These are phyloP conservation scores for Talaromyces marneffei DNA, from an alignment of 2,329 filamentous ascomycete species.

Conservation along the genomic window DNA sequence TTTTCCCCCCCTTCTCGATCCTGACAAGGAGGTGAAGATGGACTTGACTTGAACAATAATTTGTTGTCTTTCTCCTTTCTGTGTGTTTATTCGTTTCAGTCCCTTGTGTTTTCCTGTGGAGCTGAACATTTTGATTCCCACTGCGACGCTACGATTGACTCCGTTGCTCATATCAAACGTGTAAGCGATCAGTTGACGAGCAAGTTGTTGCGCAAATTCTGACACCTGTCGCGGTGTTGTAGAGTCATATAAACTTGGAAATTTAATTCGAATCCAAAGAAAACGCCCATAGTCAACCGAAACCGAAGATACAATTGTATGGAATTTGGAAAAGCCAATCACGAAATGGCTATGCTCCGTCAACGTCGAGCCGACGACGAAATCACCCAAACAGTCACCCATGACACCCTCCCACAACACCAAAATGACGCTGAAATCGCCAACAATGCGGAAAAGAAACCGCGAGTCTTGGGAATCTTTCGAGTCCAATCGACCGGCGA, in stretches of 20 bases:
- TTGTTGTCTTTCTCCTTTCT: not conserved
- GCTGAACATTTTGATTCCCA: not conserved
- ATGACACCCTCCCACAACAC: constrained; percentile 8
- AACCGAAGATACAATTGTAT: not conserved
- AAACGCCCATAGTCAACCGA: not conserved
- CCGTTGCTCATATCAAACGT: not conserved
- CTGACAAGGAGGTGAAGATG: not conserved
- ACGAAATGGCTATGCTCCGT: constrained; percentile 11
- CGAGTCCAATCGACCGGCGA: constrained; percentile 50
- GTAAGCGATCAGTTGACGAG: not conserved
- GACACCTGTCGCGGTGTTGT: not conserved
- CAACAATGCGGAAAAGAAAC: not conserved
- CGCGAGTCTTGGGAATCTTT: constrained; percentile 18
- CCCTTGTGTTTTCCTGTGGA: not conserved
- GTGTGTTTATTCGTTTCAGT: not conserved
- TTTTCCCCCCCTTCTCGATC: not conserved
- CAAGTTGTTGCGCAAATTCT: not conserved
- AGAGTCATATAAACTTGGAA: not conserved
- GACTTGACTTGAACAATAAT: not conserved
- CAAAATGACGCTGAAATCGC: not conserved
- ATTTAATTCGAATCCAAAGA: not conserved
- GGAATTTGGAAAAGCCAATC: not conserved
- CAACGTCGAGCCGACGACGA: constrained; percentile 9
- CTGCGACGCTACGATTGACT: not conserved
- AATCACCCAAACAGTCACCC: not conserved